Percentiles rank a stretch among this genome's conserved stretches.
Conservation (phyloP, 1,139 yeast genomes). For the Saccharomycopsis crataegensis region DNA sequence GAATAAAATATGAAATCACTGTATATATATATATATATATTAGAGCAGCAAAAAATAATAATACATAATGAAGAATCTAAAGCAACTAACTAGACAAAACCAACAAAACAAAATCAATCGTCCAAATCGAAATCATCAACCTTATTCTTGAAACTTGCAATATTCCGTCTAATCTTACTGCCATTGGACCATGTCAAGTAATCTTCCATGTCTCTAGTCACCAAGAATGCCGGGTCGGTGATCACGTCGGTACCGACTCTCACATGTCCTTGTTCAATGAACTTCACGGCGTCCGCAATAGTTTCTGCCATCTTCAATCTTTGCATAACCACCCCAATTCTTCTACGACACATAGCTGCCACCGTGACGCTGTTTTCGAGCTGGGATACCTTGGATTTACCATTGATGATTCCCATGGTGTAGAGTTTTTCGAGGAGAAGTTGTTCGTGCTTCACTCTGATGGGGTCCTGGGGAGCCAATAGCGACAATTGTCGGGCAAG, state of each 20-base stretch:
- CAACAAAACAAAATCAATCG: background rate
- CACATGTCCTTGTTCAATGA: conserved; percentile 95
- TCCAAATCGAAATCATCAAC: conserved; percentile 61
- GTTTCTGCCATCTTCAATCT: conserved; percentile 91
- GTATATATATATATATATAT: too few relatives aligned
- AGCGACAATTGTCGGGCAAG: conserved; percentile 79
- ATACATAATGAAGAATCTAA: too few relatives aligned
- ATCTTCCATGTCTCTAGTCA: conserved; percentile 90
- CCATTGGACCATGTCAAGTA: conserved; percentile 96
- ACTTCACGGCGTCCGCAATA: conserved; percentile 80
- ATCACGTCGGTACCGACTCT: conserved; percentile 94
- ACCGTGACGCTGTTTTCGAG: conserved; percentile 88
- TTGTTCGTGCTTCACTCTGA: conserved; percentile 81
- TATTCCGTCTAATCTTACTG: conserved; percentile 85
- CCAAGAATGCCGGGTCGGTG: conserved; percentile 92
- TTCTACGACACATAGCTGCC: conserved; percentile 82
- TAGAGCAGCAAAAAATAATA: too few relatives aligned
- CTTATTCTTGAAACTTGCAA: conserved; percentile 82
- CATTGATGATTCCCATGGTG: conserved; percentile 77
- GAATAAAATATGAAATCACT: too few relatives aligned
- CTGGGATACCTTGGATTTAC: conserved; percentile 86
- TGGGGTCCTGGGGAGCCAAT: conserved; percentile 79
- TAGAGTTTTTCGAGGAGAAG: conserved; percentile 77
- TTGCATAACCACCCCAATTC: conserved; percentile 94
- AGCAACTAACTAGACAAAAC: too few relatives aligned